A percentile compares a stretch with the other conserved stretches of the same genome.
Conservation (phyloP, 768 basidiomycete genomes). For the Russula foetens region DNA sequence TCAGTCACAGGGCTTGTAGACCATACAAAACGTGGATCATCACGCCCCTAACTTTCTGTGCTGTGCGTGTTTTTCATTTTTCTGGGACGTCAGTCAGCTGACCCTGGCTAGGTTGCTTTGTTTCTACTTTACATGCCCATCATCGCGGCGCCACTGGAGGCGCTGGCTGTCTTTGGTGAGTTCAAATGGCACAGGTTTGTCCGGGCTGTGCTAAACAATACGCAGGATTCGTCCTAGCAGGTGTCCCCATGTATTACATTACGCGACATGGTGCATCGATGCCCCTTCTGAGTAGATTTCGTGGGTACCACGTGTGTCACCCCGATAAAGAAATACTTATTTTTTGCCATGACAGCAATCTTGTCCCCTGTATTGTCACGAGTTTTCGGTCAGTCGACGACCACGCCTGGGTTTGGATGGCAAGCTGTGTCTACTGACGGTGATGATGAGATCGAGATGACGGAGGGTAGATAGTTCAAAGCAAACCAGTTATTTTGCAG, state of each 20-base stretch:
- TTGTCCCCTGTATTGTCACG: conserved; percentile 36
- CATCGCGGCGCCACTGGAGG: conserved; percentile 86
- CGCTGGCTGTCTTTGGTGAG: conserved; percentile 77
- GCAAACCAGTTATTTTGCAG: neutral
- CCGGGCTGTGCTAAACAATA: neutral
- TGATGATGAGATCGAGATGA: conserved; percentile 66
- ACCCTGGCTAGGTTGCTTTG: conserved; percentile 55
- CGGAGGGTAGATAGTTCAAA: conserved; percentile 27
- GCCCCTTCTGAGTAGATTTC: conserved; percentile 29
- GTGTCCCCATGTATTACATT: conserved; percentile 77
- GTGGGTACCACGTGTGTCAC: conserved; percentile 10
- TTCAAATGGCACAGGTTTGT: conserved; percentile 14
- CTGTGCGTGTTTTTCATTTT: conserved; percentile 38
- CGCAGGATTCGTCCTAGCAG: conserved; percentile 67
- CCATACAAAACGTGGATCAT: conserved; percentile 91
- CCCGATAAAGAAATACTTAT: conserved; percentile 5
- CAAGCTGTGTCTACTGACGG: conserved; percentile 64
- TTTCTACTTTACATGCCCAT: conserved; percentile 93
- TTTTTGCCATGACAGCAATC: conserved; percentile 29
- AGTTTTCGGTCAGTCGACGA: conserved; percentile 40
- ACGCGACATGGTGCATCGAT: conserved; percentile 44
- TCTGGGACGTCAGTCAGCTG: neutral
- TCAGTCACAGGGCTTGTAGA: conserved; percentile 31
- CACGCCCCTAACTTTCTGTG: conserved; percentile 86
- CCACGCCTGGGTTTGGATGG: conserved; percentile 54